phyloP scores from a whole-genome alignment of 306 rosid species.

The Rosa rugosa region DNA sequence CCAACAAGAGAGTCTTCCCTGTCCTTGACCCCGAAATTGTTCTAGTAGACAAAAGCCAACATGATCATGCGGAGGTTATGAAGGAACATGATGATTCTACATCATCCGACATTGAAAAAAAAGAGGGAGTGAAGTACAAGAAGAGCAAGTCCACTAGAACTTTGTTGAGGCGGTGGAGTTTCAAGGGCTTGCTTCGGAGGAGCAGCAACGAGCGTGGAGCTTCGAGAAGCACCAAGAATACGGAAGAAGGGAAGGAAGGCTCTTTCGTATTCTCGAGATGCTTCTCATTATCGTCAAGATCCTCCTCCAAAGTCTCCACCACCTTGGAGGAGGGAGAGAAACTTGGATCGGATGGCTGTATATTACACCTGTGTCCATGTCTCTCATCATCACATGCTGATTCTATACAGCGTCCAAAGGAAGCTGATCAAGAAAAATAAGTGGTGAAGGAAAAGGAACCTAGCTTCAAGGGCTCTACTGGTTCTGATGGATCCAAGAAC shows the following conservation, averaged over 20 bases:
- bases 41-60: not conserved
- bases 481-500: not conserved
- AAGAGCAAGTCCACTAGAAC: slow-evolving; percentile 7
- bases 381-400: not conserved
- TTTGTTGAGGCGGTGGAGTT: not conserved
- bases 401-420: not conserved
- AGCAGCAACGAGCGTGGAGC: not conserved
- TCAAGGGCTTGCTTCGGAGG: not conserved
- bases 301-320: not conserved
- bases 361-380: not conserved
- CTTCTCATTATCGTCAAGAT: not conserved
- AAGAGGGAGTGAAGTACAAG: not conserved
- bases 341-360: not conserved
- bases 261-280: not conserved
- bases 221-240: not conserved
- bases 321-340: not conserved
- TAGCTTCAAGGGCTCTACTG: not conserved
- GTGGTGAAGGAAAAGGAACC: not conserved
- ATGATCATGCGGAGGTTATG: not conserved
- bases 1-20: not conserved
- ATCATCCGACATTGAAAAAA: not conserved
- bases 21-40: not conserved
- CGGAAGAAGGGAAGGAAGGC: not conserved
- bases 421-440: not conserved
- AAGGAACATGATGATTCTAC: not conserved